Conservation (phyloP, 1,284 basidiomycete genomes). For the Malassezia brasiliensis region DNA sequence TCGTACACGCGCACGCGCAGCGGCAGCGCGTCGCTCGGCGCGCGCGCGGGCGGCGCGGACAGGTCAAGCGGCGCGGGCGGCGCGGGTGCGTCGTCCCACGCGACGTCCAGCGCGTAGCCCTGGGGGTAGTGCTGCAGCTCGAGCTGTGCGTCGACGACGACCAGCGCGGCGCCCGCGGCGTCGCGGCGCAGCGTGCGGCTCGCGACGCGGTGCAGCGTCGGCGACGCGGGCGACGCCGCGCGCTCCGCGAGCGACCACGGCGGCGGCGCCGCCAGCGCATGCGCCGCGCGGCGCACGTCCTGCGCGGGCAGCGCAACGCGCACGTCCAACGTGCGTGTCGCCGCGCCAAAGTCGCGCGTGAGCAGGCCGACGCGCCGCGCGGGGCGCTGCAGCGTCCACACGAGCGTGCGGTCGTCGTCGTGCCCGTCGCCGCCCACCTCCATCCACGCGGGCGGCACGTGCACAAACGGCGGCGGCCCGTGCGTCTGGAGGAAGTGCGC, state of each 20-base stretch:
- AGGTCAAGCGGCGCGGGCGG: neutral
- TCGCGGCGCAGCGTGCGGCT: conserved; percentile 24
- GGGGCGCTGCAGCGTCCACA: conserved; percentile 17
- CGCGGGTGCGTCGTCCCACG: conserved; percentile 14
- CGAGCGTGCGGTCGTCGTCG: conserved; percentile 25
- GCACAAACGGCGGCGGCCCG: conserved; percentile 41
- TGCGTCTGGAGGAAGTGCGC: conserved; percentile 43
- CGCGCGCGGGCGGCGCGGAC: neutral
- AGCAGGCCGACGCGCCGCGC: neutral
- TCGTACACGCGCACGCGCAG: conserved; percentile 31
- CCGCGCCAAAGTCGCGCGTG: conserved; percentile 4
- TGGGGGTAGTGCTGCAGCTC: conserved; percentile 41
- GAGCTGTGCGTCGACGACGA: conserved; percentile 38
- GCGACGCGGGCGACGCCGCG: conserved; percentile 17
- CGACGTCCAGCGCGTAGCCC: conserved; percentile 38
- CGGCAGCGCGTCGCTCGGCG: conserved; percentile 21
- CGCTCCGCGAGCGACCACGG: conserved; percentile 19
- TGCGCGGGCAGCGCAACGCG: neutral
- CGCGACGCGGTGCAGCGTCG: conserved; percentile 24
- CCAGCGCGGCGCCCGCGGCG: conserved; percentile 24
- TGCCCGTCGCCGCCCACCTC: conserved; percentile 39
- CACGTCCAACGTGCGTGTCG: neutral
- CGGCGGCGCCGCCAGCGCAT: conserved; percentile 16
- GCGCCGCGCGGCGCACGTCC: conserved; percentile 2
- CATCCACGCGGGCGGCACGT: conserved; percentile 30